Evolutionary conservation across 805 yeast species (phyloP).

Genomic region (Blastobotrys terrestris): DNA sequence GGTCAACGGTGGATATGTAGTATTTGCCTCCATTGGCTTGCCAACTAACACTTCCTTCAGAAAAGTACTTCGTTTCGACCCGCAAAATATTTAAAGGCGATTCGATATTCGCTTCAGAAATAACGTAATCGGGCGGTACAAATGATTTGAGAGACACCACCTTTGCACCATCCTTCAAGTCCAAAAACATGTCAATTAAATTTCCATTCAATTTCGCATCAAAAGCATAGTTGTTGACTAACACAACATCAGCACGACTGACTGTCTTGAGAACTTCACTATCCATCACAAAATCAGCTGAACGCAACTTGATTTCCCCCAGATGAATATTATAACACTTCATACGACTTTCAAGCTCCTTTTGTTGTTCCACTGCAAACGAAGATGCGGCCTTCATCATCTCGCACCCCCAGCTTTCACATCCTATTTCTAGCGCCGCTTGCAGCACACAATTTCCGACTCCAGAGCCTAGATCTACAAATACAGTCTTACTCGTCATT

Average conservation of each 20-base stretch:
- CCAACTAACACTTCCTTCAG: constrained; percentile 79
- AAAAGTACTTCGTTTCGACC: constrained; percentile 59
- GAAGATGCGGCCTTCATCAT: constrained; percentile 77
- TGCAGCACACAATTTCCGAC: constrained; percentile 90
- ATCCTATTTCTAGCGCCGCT: constrained; percentile 82
- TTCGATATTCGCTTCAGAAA: constrained; percentile 46
- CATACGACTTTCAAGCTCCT: constrained; percentile 53
- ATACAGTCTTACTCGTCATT: constrained; percentile 47
- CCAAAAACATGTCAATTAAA: constrained; percentile 58
- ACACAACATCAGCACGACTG: constrained; percentile 59
- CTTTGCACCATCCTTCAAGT: constrained; percentile 65
- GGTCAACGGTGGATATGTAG: constrained; percentile 63
- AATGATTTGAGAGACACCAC: constrained; percentile 75
- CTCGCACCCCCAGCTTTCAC: constrained; percentile 83
- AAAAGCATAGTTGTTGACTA: constrained; percentile 80
- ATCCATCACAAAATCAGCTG: constrained; percentile 68
- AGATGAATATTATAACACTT: constrained; percentile 57
- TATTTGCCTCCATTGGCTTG: constrained; percentile 72
- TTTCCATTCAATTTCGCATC: constrained; percentile 65
- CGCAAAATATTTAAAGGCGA: constrained; percentile 58
- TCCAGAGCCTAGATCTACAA: constrained; percentile 88
- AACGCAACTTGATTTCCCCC: constrained; percentile 51
- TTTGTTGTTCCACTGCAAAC: constrained; percentile 54
- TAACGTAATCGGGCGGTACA: constrained; percentile 67
- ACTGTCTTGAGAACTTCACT: constrained; percentile 48